phyloP scores from a whole-genome alignment of 2,329 filamentous ascomycete genomes.

The Lecanicillium sp. region DNA sequence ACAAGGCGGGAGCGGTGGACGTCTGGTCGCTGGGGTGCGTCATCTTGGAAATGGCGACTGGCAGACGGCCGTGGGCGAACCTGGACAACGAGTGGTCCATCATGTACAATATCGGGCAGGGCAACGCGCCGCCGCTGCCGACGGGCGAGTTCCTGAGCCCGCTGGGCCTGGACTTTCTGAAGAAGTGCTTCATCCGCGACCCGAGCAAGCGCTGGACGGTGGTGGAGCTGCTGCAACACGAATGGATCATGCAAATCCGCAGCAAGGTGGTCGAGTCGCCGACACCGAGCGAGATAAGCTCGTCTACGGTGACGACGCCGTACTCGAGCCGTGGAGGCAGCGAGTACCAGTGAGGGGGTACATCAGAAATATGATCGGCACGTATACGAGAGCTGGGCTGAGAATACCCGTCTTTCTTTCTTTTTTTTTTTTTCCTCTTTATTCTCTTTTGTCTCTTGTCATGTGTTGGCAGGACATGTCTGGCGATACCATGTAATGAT shows the following conservation, averaged over 20 bases:
- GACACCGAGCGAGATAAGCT: slow-evolving; percentile 53
- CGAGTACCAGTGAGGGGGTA: no score
- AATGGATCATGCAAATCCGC: slow-evolving; percentile 72
- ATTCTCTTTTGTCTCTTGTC: no score
- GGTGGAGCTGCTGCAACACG: slow-evolving; percentile 84
- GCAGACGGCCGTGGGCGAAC: slow-evolving; percentile 86
- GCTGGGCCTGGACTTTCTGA: slow-evolving; percentile 80
- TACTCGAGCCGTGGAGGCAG: no score
- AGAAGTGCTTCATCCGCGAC: slow-evolving; percentile 79
- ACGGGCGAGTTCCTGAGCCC: slow-evolving; percentile 76
- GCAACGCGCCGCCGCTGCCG: slow-evolving; percentile 84
- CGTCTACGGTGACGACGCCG: slow-evolving; percentile 30
- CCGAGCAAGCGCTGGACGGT: slow-evolving; percentile 73
- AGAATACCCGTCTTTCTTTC: no score
- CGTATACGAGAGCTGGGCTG: neutral
- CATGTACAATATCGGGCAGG: slow-evolving; percentile 99
- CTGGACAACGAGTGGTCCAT: slow-evolving; percentile 99
- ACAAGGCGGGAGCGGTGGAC: slow-evolving; percentile 81
- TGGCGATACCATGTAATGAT: slow-evolving; percentile 5
- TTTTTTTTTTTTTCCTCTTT: neutral
- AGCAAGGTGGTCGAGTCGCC: slow-evolving; percentile 58
- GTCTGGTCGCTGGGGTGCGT: slow-evolving; percentile 97
- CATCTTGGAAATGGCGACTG: slow-evolving; percentile 95
- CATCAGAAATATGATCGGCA: neutral
- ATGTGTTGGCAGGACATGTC: neutral